Base-by-base conservation (phyloP, 208 protist genomes). In the Perkinsela sp. region DNA sequence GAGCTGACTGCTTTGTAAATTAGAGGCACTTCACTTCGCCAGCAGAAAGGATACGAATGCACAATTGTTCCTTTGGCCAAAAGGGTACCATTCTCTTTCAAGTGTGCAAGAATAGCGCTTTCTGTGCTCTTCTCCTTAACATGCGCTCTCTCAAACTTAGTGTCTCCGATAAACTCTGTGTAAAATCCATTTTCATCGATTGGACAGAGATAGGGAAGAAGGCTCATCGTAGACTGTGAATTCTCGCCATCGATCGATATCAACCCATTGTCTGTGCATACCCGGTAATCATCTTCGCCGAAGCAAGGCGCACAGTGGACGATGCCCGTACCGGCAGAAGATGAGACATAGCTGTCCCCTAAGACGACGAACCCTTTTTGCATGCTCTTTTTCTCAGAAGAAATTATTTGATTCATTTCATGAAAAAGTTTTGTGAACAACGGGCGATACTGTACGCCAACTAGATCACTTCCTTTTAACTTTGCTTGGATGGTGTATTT, bases 11-110 rank as follows among this genome's bases (percentile, higher is more conserved):
- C 91, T 73, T 88, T 91, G 76, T 98, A 98, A 68, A 99, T 85
- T 31, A 99, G 85, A 32, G 96, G 97, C 29, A 95, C 98, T 31
- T 96, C 90, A 69, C 89, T 98, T 68, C 98, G 81, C 95, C 95
- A 99, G 87, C 98, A 99, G 82, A 97, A 98, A 31, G 98, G 97
- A 82, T 99, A 99, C 67, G 76, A 90, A 77, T 99, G 97, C 22
- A 85, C 82, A 68, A 97, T 89, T 31, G 78, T 82, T 57, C 74
- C 85, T 48, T 86, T 79, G 48, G 83, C 73, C 1, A 98, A 69
- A 0, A 99, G 48, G n/a, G 89, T 75, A 32, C 88, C 90, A 22
- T 76, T 77, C 1, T 73, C 75, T 73, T 97, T 97, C 0, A 99
- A 73, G 13, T 72, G 16, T 71, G 92, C 89, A 28, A 93, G 87